Conservation (phyloP, 192 early-diverging fungal genomes). For the Entomortierella beljakovae region DNA sequence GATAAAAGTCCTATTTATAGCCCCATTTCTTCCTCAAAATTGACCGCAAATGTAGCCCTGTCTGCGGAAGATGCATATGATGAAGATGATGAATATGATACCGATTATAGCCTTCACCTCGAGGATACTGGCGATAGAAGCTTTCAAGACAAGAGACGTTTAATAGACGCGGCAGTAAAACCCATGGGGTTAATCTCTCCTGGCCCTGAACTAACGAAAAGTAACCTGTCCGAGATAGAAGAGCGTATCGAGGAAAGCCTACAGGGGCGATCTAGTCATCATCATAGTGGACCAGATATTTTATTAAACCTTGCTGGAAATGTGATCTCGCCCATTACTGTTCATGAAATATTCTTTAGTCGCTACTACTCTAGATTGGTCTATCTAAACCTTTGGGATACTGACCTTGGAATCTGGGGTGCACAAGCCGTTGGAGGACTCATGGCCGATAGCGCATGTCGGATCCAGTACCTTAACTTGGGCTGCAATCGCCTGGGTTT, state of each 20-base stretch:
- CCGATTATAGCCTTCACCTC: not conserved
- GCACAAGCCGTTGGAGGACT: constrained; percentile 48
- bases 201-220: not conserved
- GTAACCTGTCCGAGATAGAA: not conserved
- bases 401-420: constrained; percentile 51
- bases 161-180: not conserved
- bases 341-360: constrained; percentile 50
- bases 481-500: constrained; percentile 42
- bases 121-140: not conserved
- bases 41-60: not conserved
- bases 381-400: constrained; percentile 45
- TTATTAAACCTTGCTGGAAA: constrained; percentile 45
- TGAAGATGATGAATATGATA: not conserved
- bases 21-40: not conserved
- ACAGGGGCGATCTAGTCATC: constrained; percentile 19
- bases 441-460: constrained; percentile 43
- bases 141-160: not conserved
- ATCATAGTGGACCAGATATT: constrained; percentile 26
- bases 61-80: not conserved
- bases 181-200: constrained; percentile 10
- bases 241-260: constrained; percentile 6
- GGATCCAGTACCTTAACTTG: constrained; percentile 44
- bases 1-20: constrained; percentile 20
- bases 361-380: constrained; percentile 32
- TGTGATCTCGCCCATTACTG: constrained; percentile 27